Conservation (phyloP, 2,329 filamentous ascomycete genomes). For the Orbilia oligospora region DNA sequence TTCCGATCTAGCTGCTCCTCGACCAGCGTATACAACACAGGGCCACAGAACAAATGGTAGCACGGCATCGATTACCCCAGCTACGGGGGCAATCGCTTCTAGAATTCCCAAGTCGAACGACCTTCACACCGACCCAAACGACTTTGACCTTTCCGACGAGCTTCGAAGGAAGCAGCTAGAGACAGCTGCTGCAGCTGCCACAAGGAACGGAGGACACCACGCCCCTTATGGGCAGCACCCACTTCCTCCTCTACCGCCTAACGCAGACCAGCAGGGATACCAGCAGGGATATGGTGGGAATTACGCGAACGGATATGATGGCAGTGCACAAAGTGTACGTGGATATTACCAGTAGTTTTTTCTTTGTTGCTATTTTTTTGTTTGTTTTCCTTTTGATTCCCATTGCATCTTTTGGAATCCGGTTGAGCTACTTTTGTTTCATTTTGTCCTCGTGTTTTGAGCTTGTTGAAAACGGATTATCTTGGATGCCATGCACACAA, state of each 20-base stretch:
- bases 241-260: conserved; percentile 30
- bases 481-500: conserved; percentile 29
- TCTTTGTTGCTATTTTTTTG: conserved; percentile 20
- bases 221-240: conserved; percentile 34
- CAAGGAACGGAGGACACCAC: conserved; percentile 34
- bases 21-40: conserved; percentile 44
- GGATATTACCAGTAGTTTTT: conserved; percentile 58
- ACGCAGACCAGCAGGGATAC: conserved; percentile 39
- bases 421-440: conserved; percentile 22
- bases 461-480: conserved; percentile 28
- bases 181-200: conserved; percentile 22
- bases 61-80: conserved; percentile 34
- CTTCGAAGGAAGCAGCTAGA: conserved; percentile 47
- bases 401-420: conserved; percentile 19
- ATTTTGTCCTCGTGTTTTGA: conserved; percentile 19
- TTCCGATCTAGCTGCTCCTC: conserved; percentile 37
- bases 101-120: conserved; percentile 45
- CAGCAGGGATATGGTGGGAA: conserved; percentile 37
- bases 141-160: conserved; percentile 50
- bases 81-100: conserved; percentile 44
- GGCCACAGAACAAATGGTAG: conserved; percentile 32
- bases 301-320: conserved; percentile 44
- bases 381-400: conserved; percentile 1
- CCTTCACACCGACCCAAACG: conserved; percentile 45
- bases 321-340: conserved; percentile 61